These are phyloP conservation scores for Carallia pectinifolia DNA, from an alignment of 345 rosid genomes.

Conservation along the genomic window DNA sequence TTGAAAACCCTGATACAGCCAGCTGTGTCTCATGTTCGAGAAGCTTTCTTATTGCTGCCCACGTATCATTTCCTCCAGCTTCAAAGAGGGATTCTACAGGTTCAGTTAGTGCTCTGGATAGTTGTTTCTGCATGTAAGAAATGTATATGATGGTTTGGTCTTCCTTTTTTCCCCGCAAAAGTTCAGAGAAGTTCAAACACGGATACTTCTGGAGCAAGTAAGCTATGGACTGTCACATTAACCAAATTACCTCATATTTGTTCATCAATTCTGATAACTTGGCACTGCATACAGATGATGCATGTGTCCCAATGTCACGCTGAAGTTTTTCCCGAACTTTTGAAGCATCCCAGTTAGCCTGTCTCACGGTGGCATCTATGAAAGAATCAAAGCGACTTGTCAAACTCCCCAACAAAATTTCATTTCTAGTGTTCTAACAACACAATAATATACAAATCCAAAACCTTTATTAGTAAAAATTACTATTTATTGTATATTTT, in stretches of 20 bases:
- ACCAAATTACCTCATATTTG: conserved; percentile 48
- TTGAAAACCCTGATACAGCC: conserved; percentile 46
- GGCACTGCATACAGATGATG: conserved; percentile 42
- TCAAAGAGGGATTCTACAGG: conserved; percentile 63
- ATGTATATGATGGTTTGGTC: conserved; percentile 10
- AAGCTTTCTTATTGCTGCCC: conserved; percentile 64
- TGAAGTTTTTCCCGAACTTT: conserved; percentile 57
- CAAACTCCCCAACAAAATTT: background rate
- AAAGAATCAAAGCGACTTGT: background rate
- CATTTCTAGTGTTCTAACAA: background rate
- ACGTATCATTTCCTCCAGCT: conserved; percentile 54
- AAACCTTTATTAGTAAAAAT: no score
- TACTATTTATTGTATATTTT: no score
- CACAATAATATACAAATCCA: no score
- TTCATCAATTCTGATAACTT: conserved; percentile 53
- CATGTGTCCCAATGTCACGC: conserved; percentile 53
- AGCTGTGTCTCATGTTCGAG: conserved; percentile 58
- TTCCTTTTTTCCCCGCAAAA: background rate
- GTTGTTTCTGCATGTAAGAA: conserved; percentile 50
- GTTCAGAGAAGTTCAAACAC: background rate
- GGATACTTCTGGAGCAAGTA: conserved; percentile 5
- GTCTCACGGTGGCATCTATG: conserved; percentile 55
- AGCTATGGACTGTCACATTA: background rate
- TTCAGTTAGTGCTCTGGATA: conserved; percentile 41
- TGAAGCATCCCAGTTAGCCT: conserved; percentile 65